phyloP scores from a whole-genome alignment of 495 filamentous ascomycete genomes.

The Haplographium delicatum region DNA sequence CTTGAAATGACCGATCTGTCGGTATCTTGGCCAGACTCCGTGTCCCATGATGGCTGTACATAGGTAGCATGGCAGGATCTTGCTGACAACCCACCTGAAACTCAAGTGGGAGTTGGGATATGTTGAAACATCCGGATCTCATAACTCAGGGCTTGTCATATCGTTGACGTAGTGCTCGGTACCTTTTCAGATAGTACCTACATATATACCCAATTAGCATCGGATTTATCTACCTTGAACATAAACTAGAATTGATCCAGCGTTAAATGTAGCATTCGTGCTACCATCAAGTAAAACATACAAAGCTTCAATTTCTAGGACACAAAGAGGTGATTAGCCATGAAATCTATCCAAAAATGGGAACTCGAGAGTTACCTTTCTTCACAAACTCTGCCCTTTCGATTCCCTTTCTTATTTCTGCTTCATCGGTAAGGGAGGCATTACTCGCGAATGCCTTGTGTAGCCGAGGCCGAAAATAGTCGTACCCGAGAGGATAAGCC shows the following conservation, averaged over 20 bases:
- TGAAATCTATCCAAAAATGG: too few relatives aligned
- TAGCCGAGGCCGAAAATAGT: constrained; percentile 74
- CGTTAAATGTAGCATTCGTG: too few relatives aligned
- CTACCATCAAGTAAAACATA: constrained; percentile 51
- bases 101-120: neutral
- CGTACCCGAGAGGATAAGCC: constrained; percentile 82
- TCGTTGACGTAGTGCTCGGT: constrained; percentile 78
- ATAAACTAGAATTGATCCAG: too few relatives aligned
- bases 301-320: constrained; percentile 78
- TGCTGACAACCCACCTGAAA: too few relatives aligned
- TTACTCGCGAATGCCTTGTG: constrained; percentile 82
- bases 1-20: too few relatives aligned
- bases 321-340: constrained; percentile 2
- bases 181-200: constrained; percentile 94
- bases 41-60: too few relatives aligned
- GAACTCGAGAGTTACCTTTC: constrained; percentile 59
- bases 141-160: constrained; percentile 55
- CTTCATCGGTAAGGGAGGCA: constrained; percentile 61
- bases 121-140: too few relatives aligned
- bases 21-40: too few relatives aligned
- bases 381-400: constrained; percentile 79
- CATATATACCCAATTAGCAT: constrained; percentile 14
- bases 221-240: constrained; percentile 3
- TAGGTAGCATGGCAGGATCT: too few relatives aligned
- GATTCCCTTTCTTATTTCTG: constrained; percentile 70